Conservation (phyloP, 1,284 basidiomycete genomes). For the Fistulinella cinereoalba region DNA sequence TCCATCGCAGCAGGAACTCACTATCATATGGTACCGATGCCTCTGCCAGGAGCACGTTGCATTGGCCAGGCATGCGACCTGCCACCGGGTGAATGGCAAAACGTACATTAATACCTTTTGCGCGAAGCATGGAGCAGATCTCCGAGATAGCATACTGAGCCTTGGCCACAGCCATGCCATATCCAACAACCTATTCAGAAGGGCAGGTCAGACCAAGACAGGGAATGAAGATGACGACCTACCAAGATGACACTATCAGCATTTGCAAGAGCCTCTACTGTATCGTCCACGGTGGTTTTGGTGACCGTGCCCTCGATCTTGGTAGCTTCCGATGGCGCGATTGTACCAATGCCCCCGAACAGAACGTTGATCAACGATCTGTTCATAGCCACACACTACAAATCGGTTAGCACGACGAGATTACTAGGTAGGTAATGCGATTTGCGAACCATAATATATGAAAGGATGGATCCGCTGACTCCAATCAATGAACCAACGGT, state of each 20-base stretch:
- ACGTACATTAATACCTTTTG: conserved; percentile 72
- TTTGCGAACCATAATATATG: conserved; percentile 77
- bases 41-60: conserved; percentile 83
- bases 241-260: conserved; percentile 84
- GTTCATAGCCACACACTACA: conserved; percentile 86
- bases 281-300: conserved; percentile 74
- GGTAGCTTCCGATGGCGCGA: conserved; percentile 51
- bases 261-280: conserved; percentile 70
- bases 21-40: conserved; percentile 87
- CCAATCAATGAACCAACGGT: conserved; percentile 81
- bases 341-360: conserved; percentile 73
- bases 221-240: conserved; percentile 13
- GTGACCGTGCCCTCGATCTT: conserved; percentile 81
- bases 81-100: conserved; percentile 66
- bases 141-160: conserved; percentile 86
- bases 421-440: conserved; percentile 7
- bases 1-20: conserved; percentile 36
- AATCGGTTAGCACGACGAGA: conserved; percentile 9
- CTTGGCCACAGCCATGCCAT: conserved; percentile 88
- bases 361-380: conserved; percentile 74
- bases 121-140: conserved; percentile 66
- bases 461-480: conserved; percentile 84
- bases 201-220: conserved; percentile 3
- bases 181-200: conserved; percentile 72
- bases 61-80: conserved; percentile 82